Evolutionary conservation across 2,329 filamentous ascomycete species (phyloP), one percentile per base, ranked within the genome.

Genomic region (Hymenoscyphus albidus): DNA sequence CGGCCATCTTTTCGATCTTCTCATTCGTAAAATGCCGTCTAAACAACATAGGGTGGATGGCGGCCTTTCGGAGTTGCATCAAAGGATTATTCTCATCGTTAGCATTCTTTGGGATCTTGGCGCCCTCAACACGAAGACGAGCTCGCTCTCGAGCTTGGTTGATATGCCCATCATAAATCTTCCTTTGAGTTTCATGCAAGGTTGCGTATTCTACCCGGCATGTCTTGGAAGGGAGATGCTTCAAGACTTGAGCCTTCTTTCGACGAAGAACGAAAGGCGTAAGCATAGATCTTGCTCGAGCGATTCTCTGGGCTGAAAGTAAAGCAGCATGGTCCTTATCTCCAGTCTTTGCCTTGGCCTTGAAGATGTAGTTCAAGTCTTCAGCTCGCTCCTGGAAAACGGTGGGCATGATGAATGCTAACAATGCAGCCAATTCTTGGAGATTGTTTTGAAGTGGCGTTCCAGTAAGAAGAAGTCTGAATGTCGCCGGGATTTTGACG

Each of bases 401-500:
- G 7, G 85, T 80, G 0, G 95, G 95, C 77, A 98, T 89, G 72
- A 99, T 93, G 74, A 99, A 98, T n/a, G 89, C 92, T 13, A 99
- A 84, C 14, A 99, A 85, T 2, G 93, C 91, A 51, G 93, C 89
- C 72, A 99, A 86, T 78, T 99, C 95, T 74, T 94, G 89, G 22
- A 99, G 81, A 75, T 98, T 98, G 78, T 99, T 96, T 76, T 96
- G 92, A 1, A 99, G 83, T 0, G 95, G 95, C 0, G 95, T 99
- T 54, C 95, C 95, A 35, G 89, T 92, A 32, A 99, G 84, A 3
- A 99, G 82, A 60, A 99, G 84, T 67, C 93, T 88, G 83, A 95
- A 97, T n/a, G 86, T 80, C 0, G 92, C 88, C 0, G 84, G 85
- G 62, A 99, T 93, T 42, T 85, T 84, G 72, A 91, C 87, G 61